A percentile compares a stretch with the other conserved stretches of the same genome.
phyloP scores from a whole-genome alignment of 805 yeast genomes.

The Yamadazyma laniorum region DNA sequence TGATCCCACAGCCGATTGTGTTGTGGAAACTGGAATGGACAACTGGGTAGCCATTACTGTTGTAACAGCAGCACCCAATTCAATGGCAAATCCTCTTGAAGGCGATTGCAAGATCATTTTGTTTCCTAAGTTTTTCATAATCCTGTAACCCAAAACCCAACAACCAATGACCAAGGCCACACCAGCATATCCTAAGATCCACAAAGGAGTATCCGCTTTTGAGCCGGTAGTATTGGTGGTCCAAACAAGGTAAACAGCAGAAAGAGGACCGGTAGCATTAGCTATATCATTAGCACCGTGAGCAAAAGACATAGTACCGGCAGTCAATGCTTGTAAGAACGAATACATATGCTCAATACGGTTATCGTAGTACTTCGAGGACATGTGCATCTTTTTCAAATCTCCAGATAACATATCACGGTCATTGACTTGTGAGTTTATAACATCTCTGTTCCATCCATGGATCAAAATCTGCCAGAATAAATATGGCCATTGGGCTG shows the following conservation, averaged over 20 bases:
- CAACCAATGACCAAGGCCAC: constrained; percentile 63
- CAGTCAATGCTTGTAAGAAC: constrained; percentile 67
- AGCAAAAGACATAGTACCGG: constrained; percentile 77
- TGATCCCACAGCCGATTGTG: constrained; percentile 78
- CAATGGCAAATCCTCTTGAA: constrained; percentile 73
- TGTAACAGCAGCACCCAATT: constrained; percentile 75
- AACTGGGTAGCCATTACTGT: constrained; percentile 74
- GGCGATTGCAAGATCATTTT: constrained; percentile 75
- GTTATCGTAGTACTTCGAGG: constrained; percentile 67
- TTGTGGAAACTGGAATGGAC: constrained; percentile 71
- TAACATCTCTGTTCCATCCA: constrained; percentile 66
- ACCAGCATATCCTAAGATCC: constrained; percentile 71
- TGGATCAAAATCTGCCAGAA: constrained; percentile 44
- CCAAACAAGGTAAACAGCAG: constrained; percentile 67
- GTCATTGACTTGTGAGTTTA: constrained; percentile 43
- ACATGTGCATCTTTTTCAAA: constrained; percentile 49
- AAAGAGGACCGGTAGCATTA: constrained; percentile 73
- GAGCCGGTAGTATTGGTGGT: constrained; percentile 41
- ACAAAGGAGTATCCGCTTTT: constrained; percentile 62
- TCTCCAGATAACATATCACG: constrained; percentile 44
- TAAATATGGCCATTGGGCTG: constrained; percentile 54
- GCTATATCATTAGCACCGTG: constrained; percentile 82
- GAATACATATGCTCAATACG: constrained; percentile 68
- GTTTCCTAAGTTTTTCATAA: constrained; percentile 71
- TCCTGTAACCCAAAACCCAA: constrained; percentile 70